Evolutionary conservation across 768 basidiomycete species (phyloP), one percentile per base, ranked within the genome.

Genomic region (Naematelia aurantialba): DNA sequence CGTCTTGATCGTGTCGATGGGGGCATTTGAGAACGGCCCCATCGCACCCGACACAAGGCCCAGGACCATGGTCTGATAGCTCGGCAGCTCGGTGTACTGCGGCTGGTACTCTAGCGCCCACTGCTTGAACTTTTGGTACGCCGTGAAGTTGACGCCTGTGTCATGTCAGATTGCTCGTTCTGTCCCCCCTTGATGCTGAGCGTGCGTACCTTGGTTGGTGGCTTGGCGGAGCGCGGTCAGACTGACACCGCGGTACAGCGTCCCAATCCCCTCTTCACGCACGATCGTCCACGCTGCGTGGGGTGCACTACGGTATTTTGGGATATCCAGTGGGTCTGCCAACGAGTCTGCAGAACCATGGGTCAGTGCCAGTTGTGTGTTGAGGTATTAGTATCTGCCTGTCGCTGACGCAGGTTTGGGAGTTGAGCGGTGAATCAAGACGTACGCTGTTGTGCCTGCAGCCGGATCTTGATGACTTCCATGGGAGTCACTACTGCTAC

Each of bases 21-120:
- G 94, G 12, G 96, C 96, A 73, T 99, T 98, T 13, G 92, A 93
- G 77, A 98, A 92, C 13, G 96, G 96, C 3, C 96, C 96, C 87
- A 93, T 91, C 1, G 96, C 96, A 52, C 96, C 96, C 48, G 91
- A 94, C 68, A 99, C 85, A 59, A 98, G 82, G 52, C 96, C 96
- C 58, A 98, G 90, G 22, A 89, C 49, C 87, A 96, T 94, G 68
- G 93, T 90, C 75, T 99, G 96, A 77, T 89, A 96, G 30, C 89
- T 89, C 2, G 96, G 96, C 26, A 99, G 82, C 42, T 90, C 88
- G 3, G 48, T 39, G 54, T 87, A 78, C 46, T 87, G 84, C 11
- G 93, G 94, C 76, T 99, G 96, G 65, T 83, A 78, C 56, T 79
- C 79, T 56, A 89, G 83, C 13, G 88, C 87, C 52, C 89, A 64